Evolutionary conservation across 805 yeast species (phyloP).

Genomic region (Naumovozyma castellii): DNA sequence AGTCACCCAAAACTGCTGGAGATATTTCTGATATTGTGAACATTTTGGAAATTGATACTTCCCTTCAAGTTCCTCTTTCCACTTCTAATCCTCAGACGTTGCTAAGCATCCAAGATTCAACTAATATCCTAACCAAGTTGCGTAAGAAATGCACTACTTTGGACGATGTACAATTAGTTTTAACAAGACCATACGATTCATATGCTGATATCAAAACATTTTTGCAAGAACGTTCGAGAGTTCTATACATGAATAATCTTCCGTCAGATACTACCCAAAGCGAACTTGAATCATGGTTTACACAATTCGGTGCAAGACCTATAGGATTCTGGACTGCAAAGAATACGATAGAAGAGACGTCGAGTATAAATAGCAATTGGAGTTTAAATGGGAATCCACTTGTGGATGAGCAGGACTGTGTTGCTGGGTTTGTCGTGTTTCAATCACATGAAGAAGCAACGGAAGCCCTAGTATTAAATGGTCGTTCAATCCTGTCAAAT

Average conservation of each 20-base stretch:
- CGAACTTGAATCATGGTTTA: conserved; percentile 85
- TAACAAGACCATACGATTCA: conserved; percentile 68
- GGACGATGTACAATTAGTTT: conserved; percentile 44
- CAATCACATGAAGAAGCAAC: conserved; percentile 78
- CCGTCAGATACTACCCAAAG: conserved; percentile 83
- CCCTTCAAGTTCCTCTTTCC: not conserved
- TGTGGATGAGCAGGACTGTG: conserved; percentile 40
- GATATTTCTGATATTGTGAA: not conserved
- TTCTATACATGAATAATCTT: conserved; percentile 69
- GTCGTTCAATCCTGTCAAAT: conserved; percentile 39
- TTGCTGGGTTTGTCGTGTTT: conserved; percentile 79
- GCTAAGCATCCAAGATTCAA: conserved; percentile 17
- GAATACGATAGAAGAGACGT: conserved; percentile 34
- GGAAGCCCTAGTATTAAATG: conserved; percentile 70
- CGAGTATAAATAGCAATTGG: conserved; percentile 18
- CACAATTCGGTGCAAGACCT: conserved; percentile 78
- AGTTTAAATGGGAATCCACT: conserved; percentile 24
- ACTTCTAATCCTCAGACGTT: conserved; percentile 11
- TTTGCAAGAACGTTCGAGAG: conserved; percentile 60
- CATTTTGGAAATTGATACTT: not conserved
- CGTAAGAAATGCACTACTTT: conserved; percentile 32
- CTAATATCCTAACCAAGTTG: conserved; percentile 23
- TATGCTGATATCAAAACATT: conserved; percentile 64
- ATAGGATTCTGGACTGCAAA: conserved; percentile 83
- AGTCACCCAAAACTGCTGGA: not conserved